Evolutionary conservation across 2,329 filamentous ascomycete species (phyloP), one percentile per base, ranked within the genome.

Genomic region (Epicoccum nigrum): DNA sequence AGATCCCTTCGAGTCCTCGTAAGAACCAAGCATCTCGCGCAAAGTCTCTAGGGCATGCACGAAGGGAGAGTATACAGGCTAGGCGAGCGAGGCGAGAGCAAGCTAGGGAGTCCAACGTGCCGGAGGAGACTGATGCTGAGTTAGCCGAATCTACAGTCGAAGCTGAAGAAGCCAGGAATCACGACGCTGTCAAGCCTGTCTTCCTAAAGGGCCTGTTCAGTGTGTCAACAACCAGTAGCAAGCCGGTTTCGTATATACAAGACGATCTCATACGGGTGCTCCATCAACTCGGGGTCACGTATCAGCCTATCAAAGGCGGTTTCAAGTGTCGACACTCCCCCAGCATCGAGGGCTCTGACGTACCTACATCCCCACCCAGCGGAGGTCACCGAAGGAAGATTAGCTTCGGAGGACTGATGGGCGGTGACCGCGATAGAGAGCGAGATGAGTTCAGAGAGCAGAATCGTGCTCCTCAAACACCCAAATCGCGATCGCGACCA

Each of bases 201-300:
- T 97, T 89, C 72, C 83, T 99, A 50, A 99, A 97, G 74, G 94
- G 94, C 4, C 81, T 99, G 15, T 97, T 99, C 77, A 97, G 93
- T 65, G 94, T 97, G 45, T 95, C 91, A 4, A 99, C 94, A 0
- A 99, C 94, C 6, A 97, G 92, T 51, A 94, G 87, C 68, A 96
- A 95, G 69, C 90, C 93, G 1, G 84, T 97, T 9, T 80, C 86
- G 1, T 86, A 91, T 52, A 99, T 99, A 56, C 86, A 93, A 31
- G 80, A 86, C 6, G 94, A 99, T 69, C 90, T 99, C 62, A 95
- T 95, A 68, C 84, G 93, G 41, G 94, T 97, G 2, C 77, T 99
- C 44, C 88, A 86, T 60, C 87, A 93, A 70, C 83, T 97, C 13
- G 89, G 90, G 13, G 91, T 97, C n/a, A 89, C 95, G 11, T 97